Evolutionary conservation across 768 basidiomycete species (phyloP).

Genomic region (Dioszegia hungarica): DNA sequence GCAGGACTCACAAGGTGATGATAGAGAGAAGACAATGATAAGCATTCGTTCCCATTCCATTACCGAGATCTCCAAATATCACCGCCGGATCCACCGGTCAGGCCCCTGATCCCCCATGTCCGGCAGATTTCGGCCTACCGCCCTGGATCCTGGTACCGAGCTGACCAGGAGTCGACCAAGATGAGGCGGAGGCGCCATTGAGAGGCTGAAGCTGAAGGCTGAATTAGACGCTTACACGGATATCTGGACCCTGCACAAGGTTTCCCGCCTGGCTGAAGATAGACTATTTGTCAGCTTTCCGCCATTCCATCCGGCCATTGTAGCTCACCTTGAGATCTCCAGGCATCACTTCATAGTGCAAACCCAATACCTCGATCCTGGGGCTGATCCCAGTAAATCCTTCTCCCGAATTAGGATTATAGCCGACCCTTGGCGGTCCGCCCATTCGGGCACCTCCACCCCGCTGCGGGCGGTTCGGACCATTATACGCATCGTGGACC

Average conservation of each 20-base stretch:
- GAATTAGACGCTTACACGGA: slow-evolving; percentile 71
- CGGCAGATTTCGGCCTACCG: too few relatives aligned
- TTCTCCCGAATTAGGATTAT: too few relatives aligned
- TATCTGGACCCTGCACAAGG: slow-evolving; percentile 83
- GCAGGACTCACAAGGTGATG: neutral
- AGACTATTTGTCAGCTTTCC: slow-evolving; percentile 53
- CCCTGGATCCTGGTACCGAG: too few relatives aligned
- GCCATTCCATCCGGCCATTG: neutral
- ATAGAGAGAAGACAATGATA: slow-evolving; percentile 1
- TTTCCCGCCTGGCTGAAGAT: slow-evolving; percentile 91
- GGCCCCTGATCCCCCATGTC: too few relatives aligned
- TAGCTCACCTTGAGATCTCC: slow-evolving; percentile 76
- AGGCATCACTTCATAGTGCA: slow-evolving; percentile 87
- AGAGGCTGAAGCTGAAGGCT: slow-evolving; percentile 25
- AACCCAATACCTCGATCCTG: slow-evolving; percentile 72
- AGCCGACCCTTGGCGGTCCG: neutral
- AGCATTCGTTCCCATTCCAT: slow-evolving; percentile 6
- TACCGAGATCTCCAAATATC: neutral
- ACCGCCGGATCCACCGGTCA: neutral
- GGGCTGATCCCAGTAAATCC: slow-evolving; percentile 51
- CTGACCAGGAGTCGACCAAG: too few relatives aligned
- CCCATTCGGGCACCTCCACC: slow-evolving; percentile 7
- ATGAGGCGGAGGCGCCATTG: too few relatives aligned
- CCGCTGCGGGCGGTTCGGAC: slow-evolving; percentile 4
- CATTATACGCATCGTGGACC: slow-evolving; percentile 39